These are phyloP conservation scores for Berkeleyomyces basicola DNA, from an alignment of 2,329 filamentous ascomycete genomes.

Conservation along the genomic window DNA sequence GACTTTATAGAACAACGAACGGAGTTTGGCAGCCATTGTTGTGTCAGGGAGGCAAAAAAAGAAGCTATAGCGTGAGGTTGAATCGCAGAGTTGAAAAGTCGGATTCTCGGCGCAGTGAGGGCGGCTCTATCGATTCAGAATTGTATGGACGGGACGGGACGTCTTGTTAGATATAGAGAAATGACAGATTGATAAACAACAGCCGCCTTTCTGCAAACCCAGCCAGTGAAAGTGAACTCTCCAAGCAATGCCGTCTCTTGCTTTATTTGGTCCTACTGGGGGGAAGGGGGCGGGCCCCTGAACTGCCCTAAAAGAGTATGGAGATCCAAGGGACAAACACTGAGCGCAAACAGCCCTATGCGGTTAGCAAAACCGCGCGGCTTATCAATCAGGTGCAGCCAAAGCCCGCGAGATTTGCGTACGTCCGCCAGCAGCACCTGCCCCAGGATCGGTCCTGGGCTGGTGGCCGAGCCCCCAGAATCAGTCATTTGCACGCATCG, in stretches of 20 bases:
- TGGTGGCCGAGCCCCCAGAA: background rate
- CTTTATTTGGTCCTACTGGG: background rate
- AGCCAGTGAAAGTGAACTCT: background rate
- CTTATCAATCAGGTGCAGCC: conserved; percentile 9
- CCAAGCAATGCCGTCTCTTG: background rate
- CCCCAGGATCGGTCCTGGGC: background rate
- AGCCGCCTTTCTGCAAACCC: background rate
- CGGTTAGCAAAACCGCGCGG: background rate
- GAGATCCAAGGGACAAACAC: background rate
- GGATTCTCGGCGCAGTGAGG: too few species aligned
- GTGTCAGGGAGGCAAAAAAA: background rate
- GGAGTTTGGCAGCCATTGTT: conserved; percentile 28
- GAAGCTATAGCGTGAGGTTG: background rate
- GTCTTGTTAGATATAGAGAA: background rate
- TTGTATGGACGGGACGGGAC: too few species aligned
- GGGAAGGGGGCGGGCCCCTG: background rate
- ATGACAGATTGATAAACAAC: background rate
- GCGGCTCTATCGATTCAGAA: too few species aligned
- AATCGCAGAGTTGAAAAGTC: background rate
- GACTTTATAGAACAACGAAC: conserved; percentile 24
- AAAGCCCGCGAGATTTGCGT: background rate
- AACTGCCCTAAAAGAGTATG: background rate
- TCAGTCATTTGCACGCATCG: too few species aligned
- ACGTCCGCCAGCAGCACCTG: background rate
- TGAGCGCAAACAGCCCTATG: background rate